These are phyloP conservation scores for Syzygium syzygioides DNA, from an alignment of 441 rosid genomes.

Conservation along the genomic window DNA sequence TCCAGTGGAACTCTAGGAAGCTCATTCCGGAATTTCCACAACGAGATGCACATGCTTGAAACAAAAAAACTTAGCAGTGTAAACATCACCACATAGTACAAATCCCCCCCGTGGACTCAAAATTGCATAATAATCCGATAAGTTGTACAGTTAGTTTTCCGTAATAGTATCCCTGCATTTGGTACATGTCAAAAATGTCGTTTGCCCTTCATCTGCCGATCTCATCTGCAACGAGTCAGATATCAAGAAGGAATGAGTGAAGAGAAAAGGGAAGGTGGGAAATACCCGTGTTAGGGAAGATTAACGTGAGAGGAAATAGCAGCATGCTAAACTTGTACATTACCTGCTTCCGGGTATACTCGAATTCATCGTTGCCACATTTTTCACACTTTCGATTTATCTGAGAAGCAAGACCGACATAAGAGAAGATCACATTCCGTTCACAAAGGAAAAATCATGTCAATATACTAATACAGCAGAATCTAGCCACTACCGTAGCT, in stretches of 20 bases:
- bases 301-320: background rate
- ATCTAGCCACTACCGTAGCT: conserved; percentile 22
- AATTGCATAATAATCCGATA: background rate
- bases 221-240: conserved; percentile 31
- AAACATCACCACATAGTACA: background rate
- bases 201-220: conserved; percentile 67
- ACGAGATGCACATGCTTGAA: background rate
- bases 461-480: background rate
- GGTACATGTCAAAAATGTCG: conserved; percentile 40
- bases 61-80: background rate
- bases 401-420: conserved; percentile 9
- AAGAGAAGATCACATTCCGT: background rate
- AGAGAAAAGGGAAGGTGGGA: background rate
- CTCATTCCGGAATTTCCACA: background rate
- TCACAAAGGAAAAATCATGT: background rate
- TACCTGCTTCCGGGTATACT: conserved; percentile 47
- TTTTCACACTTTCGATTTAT: conserved; percentile 34
- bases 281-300: background rate
- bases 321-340: background rate
- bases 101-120: background rate
- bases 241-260: background rate
- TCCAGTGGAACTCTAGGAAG: background rate
- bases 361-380: conserved; percentile 38
- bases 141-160: conserved; percentile 27
- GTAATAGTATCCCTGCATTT: conserved; percentile 26